These are phyloP conservation scores for Penicillium sp. DNA, from an alignment of 2,329 filamentous ascomycete species.

Conservation along the genomic window DNA sequence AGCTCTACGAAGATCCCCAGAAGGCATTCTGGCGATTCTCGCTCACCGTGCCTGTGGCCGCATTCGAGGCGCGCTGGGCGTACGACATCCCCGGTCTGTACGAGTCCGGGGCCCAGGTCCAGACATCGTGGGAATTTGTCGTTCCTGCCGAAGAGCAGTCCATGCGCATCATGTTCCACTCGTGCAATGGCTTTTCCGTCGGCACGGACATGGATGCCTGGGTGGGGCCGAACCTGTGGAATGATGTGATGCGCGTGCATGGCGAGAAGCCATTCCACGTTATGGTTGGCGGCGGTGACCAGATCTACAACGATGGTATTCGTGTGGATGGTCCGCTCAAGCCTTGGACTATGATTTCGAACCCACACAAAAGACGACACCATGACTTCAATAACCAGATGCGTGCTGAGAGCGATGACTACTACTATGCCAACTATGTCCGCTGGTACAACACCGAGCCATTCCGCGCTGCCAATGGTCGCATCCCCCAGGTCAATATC, in stretches of 20 bases:
- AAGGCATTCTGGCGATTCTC: slow-evolving; percentile 61
- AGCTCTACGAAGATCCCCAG: slow-evolving; percentile 58
- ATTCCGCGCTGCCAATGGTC: slow-evolving; percentile 58
- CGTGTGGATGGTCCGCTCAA: slow-evolving; percentile 78
- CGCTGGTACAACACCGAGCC: slow-evolving; percentile 67
- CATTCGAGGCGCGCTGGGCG: slow-evolving; percentile 72
- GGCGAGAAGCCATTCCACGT: slow-evolving; percentile 60
- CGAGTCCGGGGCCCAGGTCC: slow-evolving; percentile 54
- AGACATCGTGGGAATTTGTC: slow-evolving; percentile 52
- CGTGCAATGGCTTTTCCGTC: slow-evolving; percentile 66
- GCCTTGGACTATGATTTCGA: slow-evolving; percentile 59
- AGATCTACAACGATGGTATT: slow-evolving; percentile 75
- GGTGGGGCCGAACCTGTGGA: slow-evolving; percentile 62
- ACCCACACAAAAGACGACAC: slow-evolving; percentile 58
- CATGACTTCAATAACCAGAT: slow-evolving; percentile 65
- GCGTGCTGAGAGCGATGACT: slow-evolving; percentile 58
- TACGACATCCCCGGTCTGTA: slow-evolving; percentile 69
- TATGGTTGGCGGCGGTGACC: slow-evolving; percentile 88
- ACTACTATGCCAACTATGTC: slow-evolving; percentile 61
- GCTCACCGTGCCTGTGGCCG: slow-evolving; percentile 63
- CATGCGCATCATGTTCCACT: slow-evolving; percentile 69
- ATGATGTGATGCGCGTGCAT: slow-evolving; percentile 62
- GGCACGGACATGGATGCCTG: slow-evolving; percentile 62
- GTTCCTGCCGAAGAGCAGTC: slow-evolving; percentile 60
- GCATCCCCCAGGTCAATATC: slow-evolving; percentile 63